phyloP scores from a whole-genome alignment of 495 filamentous ascomycete genomes.

The Bacidia gigantensis region DNA sequence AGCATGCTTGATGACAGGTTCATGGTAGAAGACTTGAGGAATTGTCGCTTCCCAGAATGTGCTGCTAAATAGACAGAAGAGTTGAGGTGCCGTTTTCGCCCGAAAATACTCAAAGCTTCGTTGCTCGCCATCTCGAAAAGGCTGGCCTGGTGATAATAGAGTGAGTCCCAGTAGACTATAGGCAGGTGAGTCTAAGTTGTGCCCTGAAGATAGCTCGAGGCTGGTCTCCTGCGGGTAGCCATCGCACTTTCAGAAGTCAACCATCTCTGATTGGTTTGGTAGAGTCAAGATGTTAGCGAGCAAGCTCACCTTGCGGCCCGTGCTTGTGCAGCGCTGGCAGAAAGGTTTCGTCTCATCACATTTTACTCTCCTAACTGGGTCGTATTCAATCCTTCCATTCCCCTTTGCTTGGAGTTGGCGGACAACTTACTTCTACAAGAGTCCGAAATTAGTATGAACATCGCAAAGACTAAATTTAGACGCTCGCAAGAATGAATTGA shows the following conservation, averaged over 20 bases:
- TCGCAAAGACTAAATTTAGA: no score
- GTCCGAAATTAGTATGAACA: no score
- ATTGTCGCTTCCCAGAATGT: conserved; percentile 45
- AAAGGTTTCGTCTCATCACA: conserved; percentile 42
- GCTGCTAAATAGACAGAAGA: conserved; percentile 48
- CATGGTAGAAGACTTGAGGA: conserved; percentile 45
- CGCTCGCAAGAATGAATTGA: no score
- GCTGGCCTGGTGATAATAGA: no score
- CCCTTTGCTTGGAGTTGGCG: no score
- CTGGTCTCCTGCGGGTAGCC: neutral
- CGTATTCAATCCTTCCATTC: no score
- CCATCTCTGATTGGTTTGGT: neutral
- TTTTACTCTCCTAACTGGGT: conserved; percentile 36
- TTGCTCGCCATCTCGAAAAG: conserved; percentile 26
- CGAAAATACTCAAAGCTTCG: conserved; percentile 49
- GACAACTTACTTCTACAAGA: no score
- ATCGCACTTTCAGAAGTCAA: neutral
- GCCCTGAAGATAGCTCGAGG: no score
- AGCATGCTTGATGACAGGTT: conserved; percentile 50
- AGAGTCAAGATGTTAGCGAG: no score
- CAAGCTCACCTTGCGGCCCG: conserved; percentile 28
- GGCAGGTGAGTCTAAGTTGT: neutral
- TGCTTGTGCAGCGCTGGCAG: conserved; percentile 32
- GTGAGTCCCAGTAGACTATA: no score
- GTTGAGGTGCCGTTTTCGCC: conserved; percentile 39